Evolutionary conservation across 768 basidiomycete species (phyloP), one percentile per base, ranked within the genome.

Genomic region (Lyophyllum atratum): DNA sequence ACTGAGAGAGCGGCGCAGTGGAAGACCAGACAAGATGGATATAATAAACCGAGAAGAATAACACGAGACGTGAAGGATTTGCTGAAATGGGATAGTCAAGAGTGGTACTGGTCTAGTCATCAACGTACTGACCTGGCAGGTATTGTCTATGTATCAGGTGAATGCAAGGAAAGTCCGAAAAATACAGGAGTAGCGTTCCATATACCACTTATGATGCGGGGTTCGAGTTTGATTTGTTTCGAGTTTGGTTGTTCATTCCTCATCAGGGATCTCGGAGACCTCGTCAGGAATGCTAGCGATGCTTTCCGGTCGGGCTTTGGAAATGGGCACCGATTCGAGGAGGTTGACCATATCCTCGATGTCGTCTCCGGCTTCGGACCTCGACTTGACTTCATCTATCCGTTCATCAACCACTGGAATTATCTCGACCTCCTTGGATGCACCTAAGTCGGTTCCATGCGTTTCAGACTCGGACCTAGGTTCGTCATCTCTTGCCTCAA

Each of bases 331-430:
- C 1, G 76, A 65, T 71, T 91, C 85, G 12, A 90, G 82, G 62
- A 89, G 76, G 63, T 79, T 84, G 58, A 91, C 83, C 51, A 90
- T 84, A 54, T 83, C 82, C 68, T 85, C 89, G 28, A 87, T 74
- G 28, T 87, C 83, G 52, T 74, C 68, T 15, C 68, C 77, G 14
- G 63, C 48, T 10, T 54, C 55, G 37, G 55, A 48, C 28, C 46
- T 55, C 1, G 61, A 37, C 29, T 55, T 63, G 21, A 62, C 49
- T 45, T 64, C 61, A 29, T 60, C 65, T 10, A 49, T 17, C 15
- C 53, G 58, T 33, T 57, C 60, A 11, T 68, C 68, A 11, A 55
- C 37, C 21, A 50, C 66, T 24, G 58, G 52, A 34, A 49, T 53
- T 39, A 47, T 45, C 15, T 60, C 52, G 4, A 43, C 34, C 21